These are phyloP conservation scores for Akanthomyces muscarius DNA, from an alignment of 2,329 filamentous ascomycete genomes.

Conservation along the genomic window DNA sequence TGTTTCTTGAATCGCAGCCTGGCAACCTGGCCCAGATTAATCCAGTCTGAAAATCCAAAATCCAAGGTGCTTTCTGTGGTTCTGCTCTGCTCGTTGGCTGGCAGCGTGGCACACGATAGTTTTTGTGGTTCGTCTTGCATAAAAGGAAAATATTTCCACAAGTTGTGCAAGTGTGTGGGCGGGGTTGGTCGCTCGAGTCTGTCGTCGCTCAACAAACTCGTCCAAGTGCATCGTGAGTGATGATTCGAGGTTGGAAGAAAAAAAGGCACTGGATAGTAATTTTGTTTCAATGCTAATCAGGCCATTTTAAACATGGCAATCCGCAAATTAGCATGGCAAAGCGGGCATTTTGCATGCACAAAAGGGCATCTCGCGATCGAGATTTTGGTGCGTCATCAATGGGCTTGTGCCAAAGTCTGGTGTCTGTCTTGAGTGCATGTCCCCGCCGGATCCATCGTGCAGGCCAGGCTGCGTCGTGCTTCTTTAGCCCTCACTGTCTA, in stretches of 20 bases:
- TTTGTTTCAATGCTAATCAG: not conserved
- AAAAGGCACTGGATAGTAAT: too few species aligned
- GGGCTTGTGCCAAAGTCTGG: not conserved
- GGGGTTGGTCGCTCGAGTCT: not conserved
- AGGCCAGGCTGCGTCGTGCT: too few species aligned
- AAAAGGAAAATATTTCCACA: not conserved
- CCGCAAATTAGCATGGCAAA: not conserved
- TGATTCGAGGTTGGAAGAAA: too few species aligned
- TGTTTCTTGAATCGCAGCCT: too few species aligned
- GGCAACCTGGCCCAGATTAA: not conserved
- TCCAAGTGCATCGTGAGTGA: too few species aligned
- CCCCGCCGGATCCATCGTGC: not conserved
- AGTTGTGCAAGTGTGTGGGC: not conserved
- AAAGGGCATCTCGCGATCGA: slow-evolving; percentile 10
- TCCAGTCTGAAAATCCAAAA: not conserved
- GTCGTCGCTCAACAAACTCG: too few species aligned
- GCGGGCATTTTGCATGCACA: slow-evolving; percentile 3
- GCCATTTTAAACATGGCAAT: not conserved
- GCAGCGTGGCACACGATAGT: not conserved
- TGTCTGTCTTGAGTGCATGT: not conserved
- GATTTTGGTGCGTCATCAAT: slow-evolving; percentile 1
- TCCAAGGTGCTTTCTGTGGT: not conserved
- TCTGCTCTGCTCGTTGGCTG: not conserved
- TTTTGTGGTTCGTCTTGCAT: not conserved
- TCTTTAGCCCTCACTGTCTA: not conserved